Evolutionary conservation across 2,329 filamentous ascomycete genomes (phyloP), one percentile per base, ranked within the genome.

Genomic region (Hansfordia pulvinata): DNA sequence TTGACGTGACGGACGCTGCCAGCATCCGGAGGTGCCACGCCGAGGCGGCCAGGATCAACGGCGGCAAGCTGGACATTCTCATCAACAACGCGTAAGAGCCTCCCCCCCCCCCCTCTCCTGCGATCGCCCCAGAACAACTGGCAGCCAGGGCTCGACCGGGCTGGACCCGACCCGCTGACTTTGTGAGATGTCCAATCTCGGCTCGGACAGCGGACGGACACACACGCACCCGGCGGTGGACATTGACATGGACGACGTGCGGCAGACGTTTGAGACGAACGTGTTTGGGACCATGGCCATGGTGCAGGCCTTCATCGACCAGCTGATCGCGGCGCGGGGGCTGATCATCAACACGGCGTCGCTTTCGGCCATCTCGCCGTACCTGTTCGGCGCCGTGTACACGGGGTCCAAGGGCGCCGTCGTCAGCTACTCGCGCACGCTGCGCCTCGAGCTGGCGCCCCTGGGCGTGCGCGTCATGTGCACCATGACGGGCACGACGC

Each of bases 251-350:
- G 54, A 60, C 27, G 64, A 67, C 26, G 62, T 66, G 4, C 64
- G 64, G 31, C 43, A 51, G 32, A 65, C 62, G 2, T 70, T 65
- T 28, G 65, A 70, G 43, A 60, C 62, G 35, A 71, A 71, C 36
- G 62, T 71, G 20, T 68, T 72, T 33, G 61, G 61, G 21, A 56
- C 64, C 36, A 69, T 72, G 62, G 55, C 61, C 41, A 66, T 65
- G 53, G 58, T 57, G 27, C 53, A 64, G 37, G 51, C 56, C 17
- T 70, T 70, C 37, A 45, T 54, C 8, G 50, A 53, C 28, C 54
- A 61, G 22, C 56, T 72, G 14, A 62, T 69, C 26, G 44, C 54
- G 10, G 51, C 63, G 1, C 52, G 52, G 14, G 65, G 67, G 0
- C 52, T 69, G 8, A 57, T 71, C 40, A 44, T 70, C 48, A 69